Evolutionary conservation across 1,284 basidiomycete species (phyloP), one percentile per base, ranked within the genome.

Genomic region (Ustilago loliicola): DNA sequence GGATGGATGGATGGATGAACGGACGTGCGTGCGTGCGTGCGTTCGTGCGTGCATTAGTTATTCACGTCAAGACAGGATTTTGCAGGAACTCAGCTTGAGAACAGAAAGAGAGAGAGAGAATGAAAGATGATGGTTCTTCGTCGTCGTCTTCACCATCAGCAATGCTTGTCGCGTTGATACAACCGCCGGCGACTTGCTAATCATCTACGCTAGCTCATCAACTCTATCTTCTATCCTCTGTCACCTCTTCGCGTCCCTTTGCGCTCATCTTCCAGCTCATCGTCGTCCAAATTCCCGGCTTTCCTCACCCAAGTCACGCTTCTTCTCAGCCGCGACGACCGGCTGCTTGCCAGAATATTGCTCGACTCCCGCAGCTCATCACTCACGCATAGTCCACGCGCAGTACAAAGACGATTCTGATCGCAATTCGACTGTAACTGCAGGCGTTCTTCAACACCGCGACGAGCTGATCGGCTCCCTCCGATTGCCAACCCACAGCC

Each of bases 381-480:
- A 7, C 32, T 34, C 7, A 11, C 32, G 32, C 32, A 34, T 34
- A 34, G 32, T 11, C 32, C 5, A 34, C 32, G 32, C 6, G 17
- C 40, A 42, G n/a, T 11, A 21, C 45, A 8, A 48, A 48, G 45
- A 27, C n/a, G 45, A 48, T 48, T 11, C 1, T 25, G n/a, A 27
- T 11, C 45, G 21, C 54, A 42, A 9, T 27, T 42, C 21, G 13
- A 15, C 32, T 11, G 54, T 25, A 48, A 7, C 23, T 15, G 15
- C n/a, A 23, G 21, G 21, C 48, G 6, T 13, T 21, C 17, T 11
- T 15, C 48, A 15, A 17, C 55, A 19, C 15, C 32, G 9, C 32
- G 42, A 27, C 53, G 47, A 51, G 48, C 38, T 54, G 60, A 53
- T 38, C 53, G 48, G 38, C 38, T 47, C 50, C 48, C 19, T 47